Evolutionary conservation across 306 rosid genomes (phyloP), one percentile per base, ranked within the genome.

Genomic region (Cucumis cinereus): DNA sequence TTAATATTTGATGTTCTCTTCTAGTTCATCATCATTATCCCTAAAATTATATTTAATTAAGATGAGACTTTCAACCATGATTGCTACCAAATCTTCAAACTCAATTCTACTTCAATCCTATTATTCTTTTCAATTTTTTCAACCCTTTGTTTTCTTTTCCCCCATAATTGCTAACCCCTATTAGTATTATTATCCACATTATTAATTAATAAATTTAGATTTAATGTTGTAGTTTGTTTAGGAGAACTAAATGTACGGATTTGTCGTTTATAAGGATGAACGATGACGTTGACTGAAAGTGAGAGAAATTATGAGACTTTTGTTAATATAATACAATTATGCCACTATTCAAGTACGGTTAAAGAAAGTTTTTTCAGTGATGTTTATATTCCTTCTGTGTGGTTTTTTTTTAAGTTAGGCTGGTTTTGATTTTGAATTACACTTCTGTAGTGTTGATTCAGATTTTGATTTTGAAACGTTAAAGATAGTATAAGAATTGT

Each of bases 11-110:
- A 24, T 8, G 47, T 63, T 61, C 9, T 13, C 14, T 45, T 12
- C 16, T 40, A 47, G 3, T 13, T 17, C 22, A 15, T 15, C 75
- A 71, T 71, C 58, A 71, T 71, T 71, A 71, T 71, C 75, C 4
- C 4, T 15, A 26, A 26, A 49, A 15, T 1, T 9, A 71, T 71
- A 71, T 26, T 71, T 71, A 49, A 71, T 49, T 71, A 26, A 45
- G 55, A 47, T 49, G 8, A 71, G 24, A 26, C 59, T 71, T 35
- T 49, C 54, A 14, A 23, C 53, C 59, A 71, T 71, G 41, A 71
- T 71, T 71, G 55, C 75, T 14, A 49, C 40, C 75, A 49, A 49
- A 71, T 71, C 75, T 47, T 71, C 75, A 28, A 71, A 71, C 75
- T 45, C 59, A 71, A 71, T 47, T 70, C 24, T 14, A 47, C 40